phyloP scores from a whole-genome alignment of 164 flowering plant species.

The Liquidambar formosana region DNA sequence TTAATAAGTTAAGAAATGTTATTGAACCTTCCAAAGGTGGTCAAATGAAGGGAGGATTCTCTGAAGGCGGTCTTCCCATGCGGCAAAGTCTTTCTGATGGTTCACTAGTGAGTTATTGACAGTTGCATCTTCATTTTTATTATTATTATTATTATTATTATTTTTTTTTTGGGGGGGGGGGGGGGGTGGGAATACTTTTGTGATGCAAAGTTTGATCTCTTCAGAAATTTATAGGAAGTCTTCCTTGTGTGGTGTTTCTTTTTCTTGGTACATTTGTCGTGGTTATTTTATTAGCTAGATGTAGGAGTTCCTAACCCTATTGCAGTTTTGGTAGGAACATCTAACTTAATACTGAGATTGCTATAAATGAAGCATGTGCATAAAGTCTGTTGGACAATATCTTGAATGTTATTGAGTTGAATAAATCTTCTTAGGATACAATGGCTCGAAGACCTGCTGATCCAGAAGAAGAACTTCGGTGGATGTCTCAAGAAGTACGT shows the following conservation, averaged over 20 bases:
- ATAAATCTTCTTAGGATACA: constrained; percentile 59
- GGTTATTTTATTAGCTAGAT: no score
- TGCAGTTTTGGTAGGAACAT: no score
- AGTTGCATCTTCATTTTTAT: no score
- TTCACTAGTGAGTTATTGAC: constrained; percentile 68
- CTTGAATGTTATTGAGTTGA: background rate
- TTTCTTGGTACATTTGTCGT: no score
- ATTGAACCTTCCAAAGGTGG: constrained; percentile 63
- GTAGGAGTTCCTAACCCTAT: no score
- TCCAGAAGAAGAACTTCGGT: constrained; percentile 98
- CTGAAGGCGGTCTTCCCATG: constrained; percentile 57
- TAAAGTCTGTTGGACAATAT: background rate
- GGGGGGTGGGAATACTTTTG: background rate
- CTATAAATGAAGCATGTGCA: no score
- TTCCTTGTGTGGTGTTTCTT: no score
- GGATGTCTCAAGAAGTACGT: constrained; percentile 99
- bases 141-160: no score
- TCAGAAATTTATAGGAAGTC: no score
- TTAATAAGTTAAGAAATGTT: constrained; percentile 67
- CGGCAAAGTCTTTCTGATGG: constrained; percentile 96
- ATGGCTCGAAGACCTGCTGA: constrained; percentile 97
- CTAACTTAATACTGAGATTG: no score
- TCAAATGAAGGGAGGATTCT: constrained; percentile 46
- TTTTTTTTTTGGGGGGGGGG: no score
- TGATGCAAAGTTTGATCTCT: no score